Evolutionary conservation across 148 eudicot species (phyloP), one percentile per base, ranked within the genome.

Genomic region (Chenopodium berlandieri): DNA sequence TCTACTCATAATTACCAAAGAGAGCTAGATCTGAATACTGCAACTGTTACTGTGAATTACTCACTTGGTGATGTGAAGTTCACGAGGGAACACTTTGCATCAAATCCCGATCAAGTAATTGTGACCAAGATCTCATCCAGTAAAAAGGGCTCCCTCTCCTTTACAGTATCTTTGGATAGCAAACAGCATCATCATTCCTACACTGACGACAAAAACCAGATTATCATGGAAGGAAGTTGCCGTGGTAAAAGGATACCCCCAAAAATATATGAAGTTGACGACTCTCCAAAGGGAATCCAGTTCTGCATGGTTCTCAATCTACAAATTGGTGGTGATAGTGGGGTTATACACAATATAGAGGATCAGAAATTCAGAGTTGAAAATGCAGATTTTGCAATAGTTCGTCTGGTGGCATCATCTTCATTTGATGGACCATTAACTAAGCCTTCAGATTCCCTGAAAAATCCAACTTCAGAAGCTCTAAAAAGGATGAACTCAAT

Each of bases 11-110:
- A 92, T 1, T 95, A 93, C 80, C 79, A 75, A 52, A 87, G 96
- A 79, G 97, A 88, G 85, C 90, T 95, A 77, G 93, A 95, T 84
- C 80, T 95, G 84, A 89, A 95, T 83, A 93, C 96, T 56, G 96
- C 98, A 58, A 90, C 90, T n/a, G 89, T 90, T 22, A 89, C 80
- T 62, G 92, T 93, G 44, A 87, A 80, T 69, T 95, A 93, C 79
- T 87, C 92, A 30, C 87, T 84, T 11, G 93, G 92, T 48, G 91
- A 85, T 75, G 82, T 89, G 14, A 90, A 90, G 58, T 92, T 85
- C 79, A 85, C 81, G 20, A 90, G 98, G 82, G 90, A 95, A 80
- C 93, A 93, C 76, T 95, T 95, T 80, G 90, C 89, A 76, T 95
- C 98, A 37, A 85, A 91, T 76, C 96, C 96, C 11, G 94, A 95